phyloP scores from a whole-genome alignment of 2,329 filamentous ascomycete genomes.

The Biscogniauxia sp. region DNA sequence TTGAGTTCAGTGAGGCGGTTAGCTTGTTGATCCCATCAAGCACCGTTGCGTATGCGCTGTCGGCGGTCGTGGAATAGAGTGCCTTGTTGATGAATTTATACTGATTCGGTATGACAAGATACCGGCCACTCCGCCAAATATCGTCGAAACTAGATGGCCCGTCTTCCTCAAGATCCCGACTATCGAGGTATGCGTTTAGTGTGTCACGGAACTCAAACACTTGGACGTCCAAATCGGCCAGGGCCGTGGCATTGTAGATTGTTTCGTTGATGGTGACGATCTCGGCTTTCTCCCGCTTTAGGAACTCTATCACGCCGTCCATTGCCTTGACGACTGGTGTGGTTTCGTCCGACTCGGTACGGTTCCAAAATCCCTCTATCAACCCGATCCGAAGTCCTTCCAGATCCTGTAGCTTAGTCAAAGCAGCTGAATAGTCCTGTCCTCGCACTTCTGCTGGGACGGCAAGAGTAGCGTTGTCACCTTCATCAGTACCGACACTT shows the following conservation, averaged over 20 bases:
- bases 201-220: slow-evolving; percentile 56
- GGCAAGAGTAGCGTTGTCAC: slow-evolving; percentile 51
- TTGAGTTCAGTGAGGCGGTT: background rate
- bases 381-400: slow-evolving; percentile 33
- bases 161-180: slow-evolving; percentile 38
- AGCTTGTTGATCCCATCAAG: slow-evolving; percentile 24
- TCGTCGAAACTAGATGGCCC: slow-evolving; percentile 46
- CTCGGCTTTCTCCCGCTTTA: slow-evolving; percentile 46
- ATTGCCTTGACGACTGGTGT: slow-evolving; percentile 56
- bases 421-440: slow-evolving; percentile 45
- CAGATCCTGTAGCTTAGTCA: slow-evolving; percentile 30
- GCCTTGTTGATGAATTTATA: slow-evolving; percentile 53
- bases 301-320: slow-evolving; percentile 42
- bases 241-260: slow-evolving; percentile 50
- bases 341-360: slow-evolving; percentile 49
- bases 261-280: slow-evolving; percentile 48
- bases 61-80: slow-evolving; percentile 49
- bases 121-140: slow-evolving; percentile 50
- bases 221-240: slow-evolving; percentile 57
- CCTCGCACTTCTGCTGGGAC: slow-evolving; percentile 40
- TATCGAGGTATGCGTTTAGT: slow-evolving; percentile 55
- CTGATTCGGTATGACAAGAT: slow-evolving; percentile 59
- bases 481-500: slow-evolving; percentile 46
- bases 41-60: slow-evolving; percentile 46
- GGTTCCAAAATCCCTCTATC: slow-evolving; percentile 55